Percentiles rank a stretch among this genome's conserved stretches.
phyloP scores from a whole-genome alignment of 768 basidiomycete species.

The Antrodiella citrinella region DNA sequence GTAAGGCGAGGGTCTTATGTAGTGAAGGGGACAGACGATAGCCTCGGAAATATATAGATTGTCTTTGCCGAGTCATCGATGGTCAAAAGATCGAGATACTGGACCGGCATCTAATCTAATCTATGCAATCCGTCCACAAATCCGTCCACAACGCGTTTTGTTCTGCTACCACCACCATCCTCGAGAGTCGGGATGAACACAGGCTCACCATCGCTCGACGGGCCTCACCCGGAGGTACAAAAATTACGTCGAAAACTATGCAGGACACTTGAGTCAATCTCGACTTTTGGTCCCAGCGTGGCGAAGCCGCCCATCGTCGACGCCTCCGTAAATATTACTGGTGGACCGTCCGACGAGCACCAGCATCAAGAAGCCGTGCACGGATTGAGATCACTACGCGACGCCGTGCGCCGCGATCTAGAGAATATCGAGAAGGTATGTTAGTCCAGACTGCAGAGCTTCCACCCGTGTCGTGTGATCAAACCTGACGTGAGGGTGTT shows the following conservation, averaged over 20 bases:
- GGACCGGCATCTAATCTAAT: not conserved
- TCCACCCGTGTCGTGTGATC: not conserved
- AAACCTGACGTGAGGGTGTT: slow-evolving; percentile 1
- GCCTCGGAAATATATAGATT: not conserved
- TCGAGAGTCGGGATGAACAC: not conserved
- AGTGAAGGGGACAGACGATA: not conserved
- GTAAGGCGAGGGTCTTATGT: not conserved
- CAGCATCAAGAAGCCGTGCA: slow-evolving; percentile 21
- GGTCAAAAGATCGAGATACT: not conserved
- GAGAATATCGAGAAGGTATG: slow-evolving; percentile 33
- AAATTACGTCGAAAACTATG: slow-evolving; percentile 18
- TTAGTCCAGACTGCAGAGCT: not conserved
- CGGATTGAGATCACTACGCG: slow-evolving; percentile 32
- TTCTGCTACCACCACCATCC: not conserved
- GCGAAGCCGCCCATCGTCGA: slow-evolving; percentile 28
- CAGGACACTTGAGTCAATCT: slow-evolving; percentile 18
- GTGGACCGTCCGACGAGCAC: slow-evolving; percentile 6
- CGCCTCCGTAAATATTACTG: slow-evolving; percentile 20
- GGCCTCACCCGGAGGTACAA: slow-evolving; percentile 19
- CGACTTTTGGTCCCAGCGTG: slow-evolving; percentile 17
- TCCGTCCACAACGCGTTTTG: not conserved
- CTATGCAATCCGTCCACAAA: not conserved
- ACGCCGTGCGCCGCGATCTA: slow-evolving; percentile 36
- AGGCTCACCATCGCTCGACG: not conserved
- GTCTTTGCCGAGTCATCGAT: not conserved